phyloP scores from a whole-genome alignment of 805 yeast genomes.

The Cyberlindnera lachancei region DNA sequence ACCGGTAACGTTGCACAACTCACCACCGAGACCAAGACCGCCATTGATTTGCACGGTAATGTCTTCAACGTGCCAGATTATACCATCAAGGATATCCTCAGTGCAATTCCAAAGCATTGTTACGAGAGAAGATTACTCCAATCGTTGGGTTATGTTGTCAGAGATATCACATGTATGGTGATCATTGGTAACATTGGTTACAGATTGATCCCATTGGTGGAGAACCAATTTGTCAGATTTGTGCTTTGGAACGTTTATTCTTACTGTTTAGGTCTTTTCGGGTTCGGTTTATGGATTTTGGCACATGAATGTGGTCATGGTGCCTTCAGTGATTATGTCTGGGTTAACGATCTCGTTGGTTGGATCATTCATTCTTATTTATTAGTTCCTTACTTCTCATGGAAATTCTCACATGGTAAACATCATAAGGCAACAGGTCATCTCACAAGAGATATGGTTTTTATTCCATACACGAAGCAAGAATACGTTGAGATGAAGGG shows the following conservation, averaged over 20 bases:
- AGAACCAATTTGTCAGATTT: conserved; percentile 28
- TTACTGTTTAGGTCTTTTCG: conserved; percentile 38
- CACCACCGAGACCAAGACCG: conserved; percentile 21
- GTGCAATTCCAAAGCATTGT: conserved; percentile 55
- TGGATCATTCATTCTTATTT: conserved; percentile 54
- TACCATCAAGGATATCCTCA: conserved; percentile 48
- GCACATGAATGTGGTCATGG: conserved; percentile 63
- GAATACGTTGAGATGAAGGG: conserved; percentile 30
- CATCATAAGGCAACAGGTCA: conserved; percentile 63
- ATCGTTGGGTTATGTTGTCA: conserved; percentile 43
- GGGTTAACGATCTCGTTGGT: conserved; percentile 48
- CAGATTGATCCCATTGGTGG: conserved; percentile 35
- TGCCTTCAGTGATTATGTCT: conserved; percentile 48
- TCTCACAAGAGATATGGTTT: conserved; percentile 52
- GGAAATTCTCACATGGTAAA: conserved; percentile 54
- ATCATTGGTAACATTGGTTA: conserved; percentile 36
- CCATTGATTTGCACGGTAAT: conserved; percentile 45
- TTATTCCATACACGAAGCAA: conserved; percentile 46
- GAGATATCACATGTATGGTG: conserved; percentile 43
- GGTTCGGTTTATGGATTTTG: conserved; percentile 54
- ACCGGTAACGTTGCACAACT: conserved; percentile 19
- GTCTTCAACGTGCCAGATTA: conserved; percentile 55
- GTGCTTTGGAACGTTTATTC: conserved; percentile 35
- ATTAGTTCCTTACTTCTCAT: conserved; percentile 53
- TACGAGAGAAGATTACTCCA: conserved; percentile 44